Evolutionary conservation across 2,329 filamentous ascomycete genomes (phyloP).

Genomic region (Talaromyces sp.): DNA sequence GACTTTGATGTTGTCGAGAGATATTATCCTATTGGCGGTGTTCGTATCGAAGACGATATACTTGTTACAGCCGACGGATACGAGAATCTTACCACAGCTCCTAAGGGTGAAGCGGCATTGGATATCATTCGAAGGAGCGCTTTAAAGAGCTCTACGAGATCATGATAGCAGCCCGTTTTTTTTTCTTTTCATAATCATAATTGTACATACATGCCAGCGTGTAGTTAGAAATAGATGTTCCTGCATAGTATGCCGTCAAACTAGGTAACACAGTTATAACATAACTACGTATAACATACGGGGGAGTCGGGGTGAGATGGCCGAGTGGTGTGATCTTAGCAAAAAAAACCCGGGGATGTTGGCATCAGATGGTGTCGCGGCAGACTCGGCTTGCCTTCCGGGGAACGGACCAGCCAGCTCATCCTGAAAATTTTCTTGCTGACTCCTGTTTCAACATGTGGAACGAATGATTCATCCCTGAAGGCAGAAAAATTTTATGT

Average conservation of each 20-base stretch:
- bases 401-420: neutral
- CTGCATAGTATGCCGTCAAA: neutral
- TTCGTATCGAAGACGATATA: conserved; percentile 54
- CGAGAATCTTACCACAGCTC: conserved; percentile 67
- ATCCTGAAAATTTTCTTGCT: neutral
- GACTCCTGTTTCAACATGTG: neutral
- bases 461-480: neutral
- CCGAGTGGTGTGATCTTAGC: neutral
- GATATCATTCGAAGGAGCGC: conserved; percentile 31
- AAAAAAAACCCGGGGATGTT: neutral
- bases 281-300: too few relatives aligned
- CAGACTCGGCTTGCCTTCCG: neutral
- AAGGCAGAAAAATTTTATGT: too few relatives aligned
- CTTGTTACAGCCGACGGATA: conserved; percentile 64
- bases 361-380: neutral
- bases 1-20: conserved; percentile 35
- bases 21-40: conserved; percentile 41
- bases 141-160: neutral
- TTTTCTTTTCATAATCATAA: neutral
- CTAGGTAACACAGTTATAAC: neutral
- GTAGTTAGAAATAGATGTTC: neutral
- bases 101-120: conserved; percentile 57
- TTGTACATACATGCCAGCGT: neutral
- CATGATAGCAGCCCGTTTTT: neutral
- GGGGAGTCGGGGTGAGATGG: too few relatives aligned